Base-by-base conservation (phyloP, 164 flowering plant genomes). In the Umbilicus rupestris region DNA sequence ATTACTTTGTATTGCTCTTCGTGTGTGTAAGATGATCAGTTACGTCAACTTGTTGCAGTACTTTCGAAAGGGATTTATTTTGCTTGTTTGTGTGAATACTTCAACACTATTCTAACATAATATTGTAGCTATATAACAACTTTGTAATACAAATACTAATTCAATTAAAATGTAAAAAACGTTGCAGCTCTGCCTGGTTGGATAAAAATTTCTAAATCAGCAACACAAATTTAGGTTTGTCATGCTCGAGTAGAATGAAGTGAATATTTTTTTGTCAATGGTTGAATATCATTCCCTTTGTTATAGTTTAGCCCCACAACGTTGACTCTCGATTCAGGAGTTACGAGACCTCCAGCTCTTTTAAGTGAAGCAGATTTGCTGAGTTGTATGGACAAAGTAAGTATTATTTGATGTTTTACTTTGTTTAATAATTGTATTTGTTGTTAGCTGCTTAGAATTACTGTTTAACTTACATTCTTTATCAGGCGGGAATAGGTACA, bases 291-390 rank as follows among this genome's bases (percentile, higher is more conserved):
- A 24, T 52, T 52, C 29, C 15, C 58, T 62, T 35, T 78, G 26
- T 68, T 80, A 77, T 88, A 94, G 97, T 94, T 94, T 73, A 73
- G 74, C 58, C 99, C 99, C 19, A 85, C 92, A 31, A 59, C 79
- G 5, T 71, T 94, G 79, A 87, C 94, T 68, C 94, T 94, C 62
- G 99, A 94, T 76, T 84, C 96, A 10, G 92, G 97, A 72, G 84
- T 89, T 37, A 94, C 99, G 31, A 85, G 95, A 70, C 96, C 99
- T 26, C 97, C 99, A 29, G 96, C 97, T 31, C 94, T 89, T 68
- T 69, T 94, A 68, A 91, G 96, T 79, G 99, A 94, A 84, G 87
- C 97, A 75, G 99, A 94, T 87, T 74, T 94, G 60, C 78, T 94
- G 45, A 79, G 70, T 73, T 89, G 96, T 73, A 94, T 94, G 99